A percentile compares a stretch with the other conserved stretches of the same genome.
Evolutionary conservation across 2,329 filamentous ascomycete species (phyloP).

Genomic region (Ceratocystis alfenasii): DNA sequence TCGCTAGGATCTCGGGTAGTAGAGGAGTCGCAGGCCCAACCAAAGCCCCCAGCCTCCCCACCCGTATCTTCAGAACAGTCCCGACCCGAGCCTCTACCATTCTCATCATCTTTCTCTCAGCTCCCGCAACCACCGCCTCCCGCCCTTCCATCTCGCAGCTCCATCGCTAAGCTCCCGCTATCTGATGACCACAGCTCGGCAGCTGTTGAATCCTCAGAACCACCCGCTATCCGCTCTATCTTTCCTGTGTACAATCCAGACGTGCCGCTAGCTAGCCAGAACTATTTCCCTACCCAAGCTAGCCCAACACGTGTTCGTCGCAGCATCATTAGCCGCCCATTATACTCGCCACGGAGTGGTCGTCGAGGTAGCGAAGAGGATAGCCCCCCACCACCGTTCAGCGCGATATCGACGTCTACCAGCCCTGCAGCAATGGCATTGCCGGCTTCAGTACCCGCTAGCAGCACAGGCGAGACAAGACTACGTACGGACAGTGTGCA

Average conservation of each 20-base stretch:
- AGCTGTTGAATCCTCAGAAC: conserved; percentile 26
- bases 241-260: conserved; percentile 64
- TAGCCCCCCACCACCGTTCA: conserved; percentile 10
- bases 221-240: conserved; percentile 51
- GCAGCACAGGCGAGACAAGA: too few species aligned
- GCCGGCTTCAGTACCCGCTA: too few species aligned
- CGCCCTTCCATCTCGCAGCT: conserved; percentile 35
- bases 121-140: conserved; percentile 9
- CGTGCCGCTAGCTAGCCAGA: conserved; percentile 52
- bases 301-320: conserved; percentile 52
- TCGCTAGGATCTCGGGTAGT: not conserved
- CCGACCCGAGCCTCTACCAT: conserved; percentile 14
- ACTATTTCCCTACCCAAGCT: conserved; percentile 56
- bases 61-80: not conserved
- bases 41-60: not conserved
- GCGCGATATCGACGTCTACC: not conserved
- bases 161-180: conserved; percentile 45
- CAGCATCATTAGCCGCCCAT: conserved; percentile 52
- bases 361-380: conserved; percentile 26
- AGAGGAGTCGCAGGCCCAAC: not conserved
- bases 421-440: not conserved
- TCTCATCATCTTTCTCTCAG: conserved; percentile 12
- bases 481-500: not conserved
- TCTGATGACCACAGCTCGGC: conserved; percentile 25
- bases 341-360: conserved; percentile 38